These are phyloP conservation scores for Acephala macrosclerotiorum DNA, from an alignment of 2,329 filamentous ascomycete species.

Conservation along the genomic window DNA sequence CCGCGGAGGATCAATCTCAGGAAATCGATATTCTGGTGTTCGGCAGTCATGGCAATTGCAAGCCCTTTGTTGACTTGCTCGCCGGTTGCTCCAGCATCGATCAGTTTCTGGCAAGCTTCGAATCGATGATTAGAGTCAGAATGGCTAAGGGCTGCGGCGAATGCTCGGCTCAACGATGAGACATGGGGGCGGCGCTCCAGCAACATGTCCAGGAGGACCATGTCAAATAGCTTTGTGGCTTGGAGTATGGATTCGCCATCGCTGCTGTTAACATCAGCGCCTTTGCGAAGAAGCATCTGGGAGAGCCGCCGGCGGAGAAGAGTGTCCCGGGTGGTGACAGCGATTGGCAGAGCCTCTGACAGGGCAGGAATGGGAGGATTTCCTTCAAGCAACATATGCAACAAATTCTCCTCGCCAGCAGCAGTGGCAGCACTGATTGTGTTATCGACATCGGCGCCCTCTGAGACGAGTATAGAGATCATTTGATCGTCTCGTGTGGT, in stretches of 20 bases:
- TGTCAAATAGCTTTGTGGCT: constrained; percentile 27
- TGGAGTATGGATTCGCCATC: constrained; percentile 24
- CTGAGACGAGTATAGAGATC: constrained; percentile 26
- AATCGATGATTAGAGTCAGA: constrained; percentile 20
- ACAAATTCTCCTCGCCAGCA: constrained; percentile 24
- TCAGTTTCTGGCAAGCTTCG: constrained; percentile 28
- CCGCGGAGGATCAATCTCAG: constrained; percentile 24
- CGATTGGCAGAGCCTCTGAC: constrained; percentile 26
- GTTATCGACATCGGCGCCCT: constrained; percentile 25
- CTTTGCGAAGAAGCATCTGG: constrained; percentile 27
- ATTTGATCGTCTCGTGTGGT: constrained; percentile 25
- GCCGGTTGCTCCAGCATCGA: constrained; percentile 29
- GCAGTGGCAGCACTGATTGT: constrained; percentile 24
- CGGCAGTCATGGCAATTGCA: constrained; percentile 20
- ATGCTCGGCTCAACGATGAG: constrained; percentile 26
- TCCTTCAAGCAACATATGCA: constrained; percentile 27
- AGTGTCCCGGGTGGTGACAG: constrained; percentile 18
- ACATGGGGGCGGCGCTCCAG: constrained; percentile 22
- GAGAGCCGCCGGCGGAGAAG: constrained; percentile 18
- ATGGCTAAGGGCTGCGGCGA: constrained; percentile 20
- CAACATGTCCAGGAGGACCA: constrained; percentile 22
- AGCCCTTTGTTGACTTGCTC: constrained; percentile 31
- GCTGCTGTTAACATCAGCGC: constrained; percentile 26
- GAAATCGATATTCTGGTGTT: constrained; percentile 27
- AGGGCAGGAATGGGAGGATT: constrained; percentile 15